Percentiles rank a stretch among this genome's conserved stretches.
Evolutionary conservation across 257 asterid species (phyloP).

Genomic region (Rhazya stricta): DNA sequence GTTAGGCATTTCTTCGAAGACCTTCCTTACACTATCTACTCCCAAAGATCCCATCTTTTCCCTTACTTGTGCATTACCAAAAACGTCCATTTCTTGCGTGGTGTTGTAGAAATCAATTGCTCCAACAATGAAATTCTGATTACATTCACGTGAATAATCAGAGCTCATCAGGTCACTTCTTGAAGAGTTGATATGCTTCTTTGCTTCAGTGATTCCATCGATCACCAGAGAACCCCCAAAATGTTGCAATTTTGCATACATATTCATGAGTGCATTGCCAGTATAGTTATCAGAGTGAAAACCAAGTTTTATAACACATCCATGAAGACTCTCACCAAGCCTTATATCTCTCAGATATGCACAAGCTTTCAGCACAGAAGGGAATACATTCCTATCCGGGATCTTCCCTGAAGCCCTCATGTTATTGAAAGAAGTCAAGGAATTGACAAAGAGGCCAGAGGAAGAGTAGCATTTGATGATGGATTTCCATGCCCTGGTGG

Average conservation of each 20-base stretch:
- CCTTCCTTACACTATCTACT: conserved; percentile 50
- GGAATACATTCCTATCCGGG: conserved; percentile 76
- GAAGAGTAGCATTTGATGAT: conserved; percentile 69
- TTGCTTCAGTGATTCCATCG: conserved; percentile 42
- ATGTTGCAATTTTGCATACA: conserved; percentile 72
- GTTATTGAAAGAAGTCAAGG: conserved; percentile 48
- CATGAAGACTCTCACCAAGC: conserved; percentile 73
- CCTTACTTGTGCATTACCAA: conserved; percentile 11
- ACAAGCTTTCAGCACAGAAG: conserved; percentile 69
- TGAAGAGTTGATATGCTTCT: background rate
- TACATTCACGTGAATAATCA: background rate
- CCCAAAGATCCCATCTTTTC: conserved; percentile 27
- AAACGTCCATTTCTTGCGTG: conserved; percentile 11
- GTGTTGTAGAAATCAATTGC: conserved; percentile 8
- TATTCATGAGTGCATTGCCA: conserved; percentile 84
- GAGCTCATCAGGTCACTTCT: conserved; percentile 12
- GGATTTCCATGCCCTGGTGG: conserved; percentile 74
- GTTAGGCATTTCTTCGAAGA: conserved; percentile 63
- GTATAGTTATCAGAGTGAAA: conserved; percentile 64
- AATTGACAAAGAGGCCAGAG: conserved; percentile 41
- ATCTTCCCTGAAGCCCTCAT: conserved; percentile 60
- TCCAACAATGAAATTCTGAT: background rate
- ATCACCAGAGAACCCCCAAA: conserved; percentile 27
- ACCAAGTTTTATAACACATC: conserved; percentile 59
- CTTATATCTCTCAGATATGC: conserved; percentile 54